Base-by-base conservation (phyloP, 345 rosid species). In the Lepidium sativum region DNA sequence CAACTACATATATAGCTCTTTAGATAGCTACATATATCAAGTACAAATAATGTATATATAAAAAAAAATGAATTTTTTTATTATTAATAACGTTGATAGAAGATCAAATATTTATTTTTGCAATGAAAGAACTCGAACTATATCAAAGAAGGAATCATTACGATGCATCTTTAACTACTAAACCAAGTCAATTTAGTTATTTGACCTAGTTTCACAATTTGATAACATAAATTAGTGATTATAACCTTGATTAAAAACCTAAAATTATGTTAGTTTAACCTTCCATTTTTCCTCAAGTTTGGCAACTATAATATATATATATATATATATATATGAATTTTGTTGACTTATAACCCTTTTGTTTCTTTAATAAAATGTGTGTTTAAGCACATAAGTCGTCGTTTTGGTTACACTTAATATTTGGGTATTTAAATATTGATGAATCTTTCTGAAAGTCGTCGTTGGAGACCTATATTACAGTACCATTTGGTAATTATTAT, bases 271-370 rank as follows among this genome's bases (percentile, higher is more conserved):
- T 20, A 12, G n/a, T n/a, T n/a, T 32, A 20, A 43, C 15, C 40
- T 12, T 43, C 32, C 23, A 61, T 53, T 53, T 61, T 54, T 25
- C 34, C 4, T 34, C 29, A 11, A 35, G 50, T 70, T 70, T 33
- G 74, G 74, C 49, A 44, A 61, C 52, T 35, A 70, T 33, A 14
- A 69, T 60, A 3, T 23, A 23, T 2, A 23, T 2, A 20, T 60
- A 14, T 41, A 11, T 49, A 38, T 16, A 20, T 11, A 20, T 1
- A 52, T 33, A 15, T 41, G 15, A 10, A n/a, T 18, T 18, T 43
- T 40, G 53, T 60, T 59, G 37, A 59, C 37, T 59, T 69, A 48
- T 58, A 63, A 68, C 53, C 8, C 29, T 17, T 5, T 54, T 10
- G 10, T 55, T 8, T 33, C 23, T 21, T 20, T 2, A 25, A 25